Percentiles rank a stretch among this genome's conserved stretches.
Conservation (phyloP, 2,329 filamentous ascomycete species). For the Fusarium praegraminearum region DNA sequence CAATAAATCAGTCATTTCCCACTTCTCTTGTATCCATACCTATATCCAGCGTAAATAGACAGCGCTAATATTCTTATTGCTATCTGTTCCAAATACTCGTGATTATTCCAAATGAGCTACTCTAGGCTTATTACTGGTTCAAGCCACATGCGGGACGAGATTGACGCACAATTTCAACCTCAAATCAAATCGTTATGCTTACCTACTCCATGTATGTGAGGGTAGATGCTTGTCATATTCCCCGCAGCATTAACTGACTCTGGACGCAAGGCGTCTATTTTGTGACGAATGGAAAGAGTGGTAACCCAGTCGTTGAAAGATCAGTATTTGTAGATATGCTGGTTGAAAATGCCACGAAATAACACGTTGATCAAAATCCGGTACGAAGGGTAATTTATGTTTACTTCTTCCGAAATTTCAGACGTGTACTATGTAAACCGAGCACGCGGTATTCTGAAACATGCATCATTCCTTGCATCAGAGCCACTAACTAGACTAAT, state of each 20-base stretch:
- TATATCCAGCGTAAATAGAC: background rate
- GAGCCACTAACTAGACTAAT: background rate
- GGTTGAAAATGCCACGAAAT: background rate
- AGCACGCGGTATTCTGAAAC: slow-evolving; percentile 35
- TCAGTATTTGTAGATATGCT: too few species aligned
- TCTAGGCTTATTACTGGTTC: slow-evolving; percentile 16
- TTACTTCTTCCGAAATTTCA: background rate
- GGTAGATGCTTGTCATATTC: slow-evolving; percentile 27
- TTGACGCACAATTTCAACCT: slow-evolving; percentile 24
- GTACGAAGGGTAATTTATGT: background rate
- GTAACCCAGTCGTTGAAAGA: background rate
- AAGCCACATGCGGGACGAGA: slow-evolving; percentile 28
- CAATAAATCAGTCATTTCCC: background rate
- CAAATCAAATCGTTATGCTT: slow-evolving; percentile 21
- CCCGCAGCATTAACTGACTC: slow-evolving; percentile 28
- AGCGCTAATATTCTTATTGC: background rate
- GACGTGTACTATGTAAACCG: background rate
- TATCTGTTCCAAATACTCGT: background rate
- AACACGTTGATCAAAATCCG: background rate
- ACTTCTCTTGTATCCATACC: background rate
- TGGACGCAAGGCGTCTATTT: slow-evolving; percentile 6
- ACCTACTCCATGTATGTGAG: slow-evolving; percentile 17
- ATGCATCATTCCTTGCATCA: slow-evolving; percentile 31
- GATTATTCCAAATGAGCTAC: background rate
- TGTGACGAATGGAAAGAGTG: background rate